Evolutionary conservation across 192 early-diverging fungal species (phyloP), one percentile per base, ranked within the genome.

Genomic region (Umbelopsis isabellina): DNA sequence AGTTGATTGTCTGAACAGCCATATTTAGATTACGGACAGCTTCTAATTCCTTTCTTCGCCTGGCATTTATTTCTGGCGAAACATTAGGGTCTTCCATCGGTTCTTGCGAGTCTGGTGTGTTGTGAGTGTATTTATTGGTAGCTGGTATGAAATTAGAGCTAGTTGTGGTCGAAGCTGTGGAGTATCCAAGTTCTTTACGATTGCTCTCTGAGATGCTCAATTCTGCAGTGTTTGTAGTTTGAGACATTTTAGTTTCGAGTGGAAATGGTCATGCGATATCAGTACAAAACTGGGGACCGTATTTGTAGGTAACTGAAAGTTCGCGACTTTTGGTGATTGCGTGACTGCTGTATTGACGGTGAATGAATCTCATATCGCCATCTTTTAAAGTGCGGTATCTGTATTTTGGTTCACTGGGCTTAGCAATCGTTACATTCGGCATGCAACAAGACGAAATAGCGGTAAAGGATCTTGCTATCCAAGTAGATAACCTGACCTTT

Each of bases 401-500:
- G 37, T 41, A 4, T 10, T 41, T 41, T 41, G 37, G 37, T 41
- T 41, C 37, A 6, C 10, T 41, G 37, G 37, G 10, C 51, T 53
- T 53, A 12, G 1, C n/a, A 53, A 21, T 35, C 16, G 18, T 4
- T 2, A 61, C 27, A 13, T 25, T 33, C 27, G 18, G 37, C 27
- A 61, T 61, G 55, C 27, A 13, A 12, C 55, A 61, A 61, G 33
- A 11, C 15, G 55, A 61, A 4, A 30, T 61, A 27, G 25, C 27
- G 16, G 30, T 35, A 5, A 61, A 61, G 55, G 55, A 61, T 18
- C 55, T 65, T 41, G 69, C 35, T 12, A 67, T 92, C 22, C 72
- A 87, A 12, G 82, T 90, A 27, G 50, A 67, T 11, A 46, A 85
- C 46, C 82, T 93, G 21, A 79, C 65, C 51, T 93, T 88, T 67